Conservation (phyloP, 495 filamentous ascomycete species). For the Podospora bellae-mahoneyi region DNA sequence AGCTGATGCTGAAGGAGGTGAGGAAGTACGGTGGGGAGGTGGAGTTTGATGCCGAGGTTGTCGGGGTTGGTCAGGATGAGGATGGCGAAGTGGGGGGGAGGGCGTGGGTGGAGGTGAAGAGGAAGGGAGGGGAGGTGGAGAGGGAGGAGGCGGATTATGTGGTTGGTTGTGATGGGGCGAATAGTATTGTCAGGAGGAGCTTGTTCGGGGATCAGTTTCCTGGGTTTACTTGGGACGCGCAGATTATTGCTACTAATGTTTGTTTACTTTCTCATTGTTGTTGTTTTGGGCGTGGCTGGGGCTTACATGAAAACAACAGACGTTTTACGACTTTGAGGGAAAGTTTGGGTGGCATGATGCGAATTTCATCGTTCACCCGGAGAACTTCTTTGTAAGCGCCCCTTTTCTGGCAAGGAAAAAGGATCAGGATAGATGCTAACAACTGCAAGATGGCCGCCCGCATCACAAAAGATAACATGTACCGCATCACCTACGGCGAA, state of each 20-base stretch:
- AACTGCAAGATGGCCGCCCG: conserved; percentile 51
- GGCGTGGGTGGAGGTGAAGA: conserved; percentile 52
- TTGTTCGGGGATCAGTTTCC: conserved; percentile 58
- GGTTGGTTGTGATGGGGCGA: conserved; percentile 57
- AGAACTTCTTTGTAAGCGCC: conserved; percentile 20
- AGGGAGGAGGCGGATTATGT: conserved; percentile 53
- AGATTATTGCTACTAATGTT: conserved; percentile 61
- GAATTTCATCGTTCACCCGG: conserved; percentile 54
- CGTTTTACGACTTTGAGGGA: conserved; percentile 32
- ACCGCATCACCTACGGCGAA: conserved; percentile 56
- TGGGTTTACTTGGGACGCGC: conserved; percentile 55
- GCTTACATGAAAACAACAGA: background rate
- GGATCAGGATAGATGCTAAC: background rate
- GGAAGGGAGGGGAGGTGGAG: conserved; percentile 23
- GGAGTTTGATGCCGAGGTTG: conserved; percentile 43
- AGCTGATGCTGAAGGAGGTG: conserved; percentile 50
- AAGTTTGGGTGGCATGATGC: conserved; percentile 44
- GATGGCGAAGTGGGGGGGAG: conserved; percentile 26
- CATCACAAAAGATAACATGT: conserved; percentile 53
- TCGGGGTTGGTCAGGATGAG: conserved; percentile 42
- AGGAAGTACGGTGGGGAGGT: conserved; percentile 37
- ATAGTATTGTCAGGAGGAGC: conserved; percentile 50
- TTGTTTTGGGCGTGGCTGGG: background rate
- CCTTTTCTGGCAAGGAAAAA: background rate
- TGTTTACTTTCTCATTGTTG: background rate